A percentile compares a stretch with the other conserved stretches of the same genome.
Conservation (phyloP, 2,329 filamentous ascomycete genomes). For the Fusarium phyllophilum region DNA sequence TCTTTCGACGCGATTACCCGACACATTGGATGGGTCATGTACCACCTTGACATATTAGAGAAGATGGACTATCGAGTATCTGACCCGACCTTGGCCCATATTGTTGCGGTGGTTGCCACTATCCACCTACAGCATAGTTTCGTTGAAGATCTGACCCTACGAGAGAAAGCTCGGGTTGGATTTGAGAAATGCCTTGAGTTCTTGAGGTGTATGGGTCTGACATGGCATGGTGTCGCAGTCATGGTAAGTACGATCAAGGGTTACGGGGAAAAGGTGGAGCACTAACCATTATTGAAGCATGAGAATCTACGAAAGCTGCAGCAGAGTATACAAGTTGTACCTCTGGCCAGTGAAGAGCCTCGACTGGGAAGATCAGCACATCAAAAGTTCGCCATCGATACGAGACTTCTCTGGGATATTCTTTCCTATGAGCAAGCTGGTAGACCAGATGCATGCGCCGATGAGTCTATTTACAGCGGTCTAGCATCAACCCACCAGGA, state of each 20-base stretch:
- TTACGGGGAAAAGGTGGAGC: rapidly evolving
- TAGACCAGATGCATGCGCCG: neutral
- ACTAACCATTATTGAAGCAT: neutral
- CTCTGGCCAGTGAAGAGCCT: rapidly evolving
- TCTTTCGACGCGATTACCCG: neutral
- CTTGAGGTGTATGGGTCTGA: neutral
- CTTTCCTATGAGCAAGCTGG: neutral
- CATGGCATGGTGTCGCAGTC: neutral
- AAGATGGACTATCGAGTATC: neutral
- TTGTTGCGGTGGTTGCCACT: neutral
- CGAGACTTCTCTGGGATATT: neutral
- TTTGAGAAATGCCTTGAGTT: neutral
- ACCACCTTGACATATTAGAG: neutral
- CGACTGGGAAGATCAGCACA: rapidly evolving
- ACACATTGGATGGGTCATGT: slow-evolving; percentile 1
- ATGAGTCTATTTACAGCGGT: neutral
- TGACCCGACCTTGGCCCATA: neutral
- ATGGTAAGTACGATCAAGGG: neutral
- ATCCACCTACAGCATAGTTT: slow-evolving; percentile 2
- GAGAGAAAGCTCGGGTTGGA: neutral
- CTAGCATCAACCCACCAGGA: neutral
- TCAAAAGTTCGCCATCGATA: neutral
- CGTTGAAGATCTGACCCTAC: neutral
- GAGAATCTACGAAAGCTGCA: neutral
- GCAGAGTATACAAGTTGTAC: neutral